Conservation (phyloP, 2,329 filamentous ascomycete genomes). For the Fusarium pilosicola region DNA sequence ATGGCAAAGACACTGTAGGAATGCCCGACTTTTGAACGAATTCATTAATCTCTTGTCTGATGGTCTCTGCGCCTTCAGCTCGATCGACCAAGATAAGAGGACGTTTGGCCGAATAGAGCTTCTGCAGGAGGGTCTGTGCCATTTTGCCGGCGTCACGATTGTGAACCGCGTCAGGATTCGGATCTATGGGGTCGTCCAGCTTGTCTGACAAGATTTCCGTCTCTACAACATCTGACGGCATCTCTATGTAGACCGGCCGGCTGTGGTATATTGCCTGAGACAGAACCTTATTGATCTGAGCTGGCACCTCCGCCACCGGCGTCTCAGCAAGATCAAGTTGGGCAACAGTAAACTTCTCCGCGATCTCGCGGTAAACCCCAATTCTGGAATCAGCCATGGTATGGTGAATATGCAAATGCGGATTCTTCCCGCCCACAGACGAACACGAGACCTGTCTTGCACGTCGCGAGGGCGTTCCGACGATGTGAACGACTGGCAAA, state of each 20-base stretch:
- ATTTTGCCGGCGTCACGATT: not conserved
- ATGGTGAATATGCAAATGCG: constrained; percentile 14
- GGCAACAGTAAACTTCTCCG: constrained; percentile 7
- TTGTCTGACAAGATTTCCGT: not conserved
- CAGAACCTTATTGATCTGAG: not conserved
- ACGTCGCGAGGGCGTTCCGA: constrained; percentile 6
- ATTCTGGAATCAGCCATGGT: constrained; percentile 1
- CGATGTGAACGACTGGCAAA: constrained; percentile 9
- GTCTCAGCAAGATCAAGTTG: constrained; percentile 1
- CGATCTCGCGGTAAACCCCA: not conserved
- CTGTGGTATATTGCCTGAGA: not conserved
- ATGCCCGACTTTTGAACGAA: not conserved
- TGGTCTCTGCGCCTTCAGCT: not conserved
- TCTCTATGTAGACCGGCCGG: constrained; percentile 10
- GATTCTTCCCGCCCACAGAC: accelerated
- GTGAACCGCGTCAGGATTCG: accelerated
- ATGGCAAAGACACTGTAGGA: not conserved
- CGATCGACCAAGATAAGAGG: constrained; percentile 2
- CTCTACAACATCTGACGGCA: not conserved
- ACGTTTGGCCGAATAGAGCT: not conserved
- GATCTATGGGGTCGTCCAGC: not conserved
- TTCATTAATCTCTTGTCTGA: not conserved
- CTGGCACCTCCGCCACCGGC: not conserved
- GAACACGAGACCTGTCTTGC: not conserved
- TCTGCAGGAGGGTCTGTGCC: not conserved